Base-by-base conservation (phyloP, 2,329 filamentous ascomycete genomes). In the Diplodia corticola region DNA sequence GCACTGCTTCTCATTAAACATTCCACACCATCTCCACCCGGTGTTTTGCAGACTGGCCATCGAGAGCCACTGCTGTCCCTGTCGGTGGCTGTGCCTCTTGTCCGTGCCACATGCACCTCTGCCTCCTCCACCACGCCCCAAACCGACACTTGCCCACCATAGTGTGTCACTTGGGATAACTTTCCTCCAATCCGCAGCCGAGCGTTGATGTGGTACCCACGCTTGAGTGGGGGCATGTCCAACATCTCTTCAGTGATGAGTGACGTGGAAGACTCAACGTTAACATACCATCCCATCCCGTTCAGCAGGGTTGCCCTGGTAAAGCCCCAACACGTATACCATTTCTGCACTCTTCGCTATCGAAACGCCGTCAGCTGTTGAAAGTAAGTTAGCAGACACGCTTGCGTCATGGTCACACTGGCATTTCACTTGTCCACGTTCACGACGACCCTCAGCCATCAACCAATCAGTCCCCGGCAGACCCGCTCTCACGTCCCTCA, bases 91-190 rank as follows among this genome's bases (percentile, higher is more conserved):
- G 40, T 61, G 57, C 33, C 57, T 60, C 57, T 61, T 49, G n/a
- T 49, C 57, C 57, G 57, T 61, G 35, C 57, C 57, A 49, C 57
- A 40, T 61, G 40, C 57, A 35, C 57, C 17, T 20, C 57, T 44
- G 57, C 57, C n/a, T 49, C 22, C 24, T 49, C 57, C 48, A 61
- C 48, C 57, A 15, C 2, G 2, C 30, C 4, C 9, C 26, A 3
- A 49, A 15, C 40, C 15, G 22, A 28, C 57, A 61, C 44, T 44
- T 49, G 12, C 40, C 57, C 7, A 10, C 57, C n/a, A 49, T 28
- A 17, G 10, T 5, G n/a, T 26, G n/a, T 22, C 6, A 49, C 28
- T 61, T 28, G 26, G n/a, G 22, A 24, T n/a, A 17, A 13, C 26
- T 4, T 33, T 9, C 44, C 44, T 49, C 20, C 40, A 35, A 22